Base-by-base conservation (phyloP, 2,329 filamentous ascomycete species). In the Neonectria sp. region DNA sequence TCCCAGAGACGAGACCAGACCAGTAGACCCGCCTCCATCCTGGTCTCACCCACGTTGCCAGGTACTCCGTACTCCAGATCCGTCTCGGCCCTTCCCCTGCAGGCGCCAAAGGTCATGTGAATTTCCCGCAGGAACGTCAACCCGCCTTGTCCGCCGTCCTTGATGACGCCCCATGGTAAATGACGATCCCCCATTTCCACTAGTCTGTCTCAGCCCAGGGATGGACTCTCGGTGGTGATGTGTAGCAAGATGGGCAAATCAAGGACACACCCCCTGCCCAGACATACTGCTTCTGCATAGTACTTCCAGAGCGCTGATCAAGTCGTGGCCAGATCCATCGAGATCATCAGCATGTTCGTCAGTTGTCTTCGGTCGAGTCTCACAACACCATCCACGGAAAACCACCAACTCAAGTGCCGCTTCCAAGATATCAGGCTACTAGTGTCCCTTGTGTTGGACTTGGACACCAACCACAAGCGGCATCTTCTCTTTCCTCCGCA, bases 41-140 rank as follows among this genome's bases (percentile, higher is more conserved):
- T 55, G 48, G 63, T 62, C 59, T 62, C 53, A 21, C 55, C 58
- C 58, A 66, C 63, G 48, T 63, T 63, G 29, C 63, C 52, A 57
- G 49, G 49, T 35, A 33, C 29, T 52, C 27, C 29, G 11, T 33
- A 24, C 64, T 63, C 60, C 64, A 49, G 55, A 58, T 55, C 55
- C 59, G 40, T 64, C 63, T 63, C 67, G 45, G 63, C 33, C 56
- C 58, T 63, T 67, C 60, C 68, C 72, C 63, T 73, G 72, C 73
- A 75, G 70, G 67, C 64, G 51, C 53, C 35, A 51, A 45, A 51
- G 66, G 66, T 75, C 73, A 75, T 75, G 73, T 73, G 73, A 74
- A 71, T 62, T 53, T 49, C 40, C 52, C 55, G 46, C 65, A 62
- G 55, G 53, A 62, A 66, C 25, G 45, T 8, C 46, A 33, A 27